Conservation (phyloP, 768 basidiomycete genomes). For the Flagelloscypha sp. region DNA sequence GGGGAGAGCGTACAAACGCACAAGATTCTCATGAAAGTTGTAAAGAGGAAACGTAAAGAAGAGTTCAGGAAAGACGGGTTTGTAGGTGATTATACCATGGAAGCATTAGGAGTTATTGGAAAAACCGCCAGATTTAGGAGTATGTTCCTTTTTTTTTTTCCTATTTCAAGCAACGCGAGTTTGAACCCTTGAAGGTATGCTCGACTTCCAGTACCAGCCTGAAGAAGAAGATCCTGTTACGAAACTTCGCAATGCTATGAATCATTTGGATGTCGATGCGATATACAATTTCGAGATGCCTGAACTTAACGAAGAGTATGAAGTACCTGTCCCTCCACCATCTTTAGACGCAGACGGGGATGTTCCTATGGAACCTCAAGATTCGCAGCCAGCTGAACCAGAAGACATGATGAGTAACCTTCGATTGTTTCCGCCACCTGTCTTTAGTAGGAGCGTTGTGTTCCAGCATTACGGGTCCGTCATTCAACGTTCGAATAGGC, state of each 20-base stretch:
- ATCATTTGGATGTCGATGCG: constrained; percentile 70
- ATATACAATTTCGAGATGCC: constrained; percentile 66
- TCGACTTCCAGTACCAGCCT: constrained; percentile 86
- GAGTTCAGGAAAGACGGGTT: constrained; percentile 16
- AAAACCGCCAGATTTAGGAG: constrained; percentile 89
- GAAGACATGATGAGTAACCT: constrained; percentile 43
- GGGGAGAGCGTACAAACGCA: constrained; percentile 71
- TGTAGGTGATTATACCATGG: constrained; percentile 65
- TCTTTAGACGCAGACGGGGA: constrained; percentile 13
- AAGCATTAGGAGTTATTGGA: constrained; percentile 64
- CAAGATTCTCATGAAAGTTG: constrained; percentile 82
- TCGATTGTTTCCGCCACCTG: constrained; percentile 77
- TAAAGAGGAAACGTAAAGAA: constrained; percentile 61
- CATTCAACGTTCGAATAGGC: neutral
- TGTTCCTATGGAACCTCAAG: constrained; percentile 24
- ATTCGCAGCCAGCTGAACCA: constrained; percentile 8
- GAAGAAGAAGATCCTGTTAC: constrained; percentile 62
- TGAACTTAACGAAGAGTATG: constrained; percentile 59
- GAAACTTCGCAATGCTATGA: constrained; percentile 65
- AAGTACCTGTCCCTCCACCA: constrained; percentile 20
- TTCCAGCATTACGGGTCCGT: constrained; percentile 75
- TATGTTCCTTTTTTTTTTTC: constrained; percentile 29
- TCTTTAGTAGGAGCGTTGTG: constrained; percentile 77
- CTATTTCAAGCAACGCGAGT: neutral
- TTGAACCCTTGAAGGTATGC: constrained; percentile 59